phyloP scores from a whole-genome alignment of 2,329 filamentous ascomycete genomes.

The Fusarium caatingaense region DNA sequence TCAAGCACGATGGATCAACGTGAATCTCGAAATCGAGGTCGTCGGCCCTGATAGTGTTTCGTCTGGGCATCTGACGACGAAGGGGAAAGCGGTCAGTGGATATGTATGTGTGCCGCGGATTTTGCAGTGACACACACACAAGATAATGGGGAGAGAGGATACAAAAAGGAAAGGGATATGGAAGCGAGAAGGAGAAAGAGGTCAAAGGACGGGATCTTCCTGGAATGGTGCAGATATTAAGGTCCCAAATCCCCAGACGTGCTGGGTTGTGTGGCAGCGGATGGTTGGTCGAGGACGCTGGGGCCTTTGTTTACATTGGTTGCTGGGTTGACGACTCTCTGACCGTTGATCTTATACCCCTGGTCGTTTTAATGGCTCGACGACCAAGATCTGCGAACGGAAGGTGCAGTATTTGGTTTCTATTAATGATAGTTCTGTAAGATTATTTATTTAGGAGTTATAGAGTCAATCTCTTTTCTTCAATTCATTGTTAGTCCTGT shows the following conservation, averaged over 20 bases:
- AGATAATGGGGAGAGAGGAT: conserved; percentile 3
- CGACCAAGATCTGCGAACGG: conserved; percentile 23
- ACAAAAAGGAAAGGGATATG: conserved; percentile 17
- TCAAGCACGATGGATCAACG: conserved; percentile 59
- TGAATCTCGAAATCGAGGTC: conserved; percentile 61
- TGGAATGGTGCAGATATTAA: conserved; percentile 44
- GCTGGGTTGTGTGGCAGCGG: conserved; percentile 42
- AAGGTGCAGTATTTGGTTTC: conserved; percentile 7
- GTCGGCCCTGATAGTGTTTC: conserved; percentile 39
- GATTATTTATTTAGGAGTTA: neutral
- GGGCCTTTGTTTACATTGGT: conserved; percentile 51
- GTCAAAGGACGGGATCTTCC: conserved; percentile 26
- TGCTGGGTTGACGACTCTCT: conserved; percentile 49
- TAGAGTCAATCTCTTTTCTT: conserved; percentile 14
- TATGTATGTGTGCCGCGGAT: conserved; percentile 23
- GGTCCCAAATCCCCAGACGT: conserved; percentile 16
- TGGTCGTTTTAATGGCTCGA: conserved; percentile 24
- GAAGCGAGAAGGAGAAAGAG: conserved; percentile 19
- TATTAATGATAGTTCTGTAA: conserved; percentile 1
- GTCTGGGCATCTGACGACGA: conserved; percentile 46
- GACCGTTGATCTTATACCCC: conserved; percentile 17
- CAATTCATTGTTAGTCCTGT: neutral
- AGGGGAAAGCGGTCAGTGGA: conserved; percentile 13
- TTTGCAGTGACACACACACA: conserved; percentile 35
- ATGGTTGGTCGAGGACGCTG: conserved; percentile 48